Percentiles rank a stretch among this genome's conserved stretches.
Evolutionary conservation across 352 stramenopile genomes (phyloP).

Genomic region (Phytopythium oedochilum): DNA sequence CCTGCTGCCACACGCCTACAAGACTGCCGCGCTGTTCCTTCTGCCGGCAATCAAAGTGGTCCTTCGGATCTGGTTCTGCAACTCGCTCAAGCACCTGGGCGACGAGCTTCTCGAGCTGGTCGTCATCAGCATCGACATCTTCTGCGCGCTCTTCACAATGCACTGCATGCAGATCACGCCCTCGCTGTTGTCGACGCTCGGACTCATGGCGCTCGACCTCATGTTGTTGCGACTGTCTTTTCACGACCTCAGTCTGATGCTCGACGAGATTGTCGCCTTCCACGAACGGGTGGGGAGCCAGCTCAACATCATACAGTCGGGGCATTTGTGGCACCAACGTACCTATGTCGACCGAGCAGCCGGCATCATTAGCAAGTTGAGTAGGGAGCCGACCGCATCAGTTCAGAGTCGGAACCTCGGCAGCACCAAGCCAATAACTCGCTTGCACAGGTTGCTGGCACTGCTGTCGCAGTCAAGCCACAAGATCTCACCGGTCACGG

Average conservation of each 20-base stretch:
- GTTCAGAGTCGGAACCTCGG: background rate
- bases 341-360: background rate
- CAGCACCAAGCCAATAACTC: background rate
- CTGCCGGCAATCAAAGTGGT: conserved; percentile 14
- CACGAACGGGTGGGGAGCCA: background rate
- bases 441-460: background rate
- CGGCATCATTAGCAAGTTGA: background rate
- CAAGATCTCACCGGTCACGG: background rate
- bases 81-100: conserved; percentile 12
- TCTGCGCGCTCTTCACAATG: conserved; percentile 7
- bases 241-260: conserved; percentile 3
- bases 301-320: background rate
- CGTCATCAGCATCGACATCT: conserved; percentile 20
- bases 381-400: background rate
- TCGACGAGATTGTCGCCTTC: background rate
- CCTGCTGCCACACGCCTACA: background rate
- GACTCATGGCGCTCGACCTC: conserved; percentile 13
- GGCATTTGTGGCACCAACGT: background rate
- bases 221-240: conserved; percentile 6
- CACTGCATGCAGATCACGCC: conserved; percentile 6
- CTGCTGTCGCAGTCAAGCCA: background rate
- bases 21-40: conserved; percentile 9
- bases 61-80: conserved; percentile 9
- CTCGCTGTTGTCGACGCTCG: conserved; percentile 4
- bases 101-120: conserved; percentile 16